phyloP scores from a whole-genome alignment of 768 basidiomycete genomes.

The Leucogyrophana mollusca region DNA sequence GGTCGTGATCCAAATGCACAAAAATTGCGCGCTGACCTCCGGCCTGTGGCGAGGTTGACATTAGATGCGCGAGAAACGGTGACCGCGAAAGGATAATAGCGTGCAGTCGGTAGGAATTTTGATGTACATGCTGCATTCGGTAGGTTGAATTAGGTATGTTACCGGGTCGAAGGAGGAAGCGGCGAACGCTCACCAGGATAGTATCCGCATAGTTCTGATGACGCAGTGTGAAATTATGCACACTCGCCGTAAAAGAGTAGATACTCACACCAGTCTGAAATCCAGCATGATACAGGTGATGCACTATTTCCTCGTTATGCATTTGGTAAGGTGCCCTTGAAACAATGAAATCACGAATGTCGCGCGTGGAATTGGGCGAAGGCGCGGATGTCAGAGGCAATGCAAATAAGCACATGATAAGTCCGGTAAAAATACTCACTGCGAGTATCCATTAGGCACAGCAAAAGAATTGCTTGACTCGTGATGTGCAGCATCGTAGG shows the following conservation, averaged over 20 bases:
- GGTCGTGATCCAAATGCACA: conserved; percentile 74
- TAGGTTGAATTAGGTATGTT: conserved; percentile 9
- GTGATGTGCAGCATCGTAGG: conserved; percentile 34
- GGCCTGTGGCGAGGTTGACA: conserved; percentile 75
- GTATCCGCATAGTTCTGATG: conserved; percentile 81
- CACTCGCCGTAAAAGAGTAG: conserved; percentile 9
- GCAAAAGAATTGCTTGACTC: conserved; percentile 31
- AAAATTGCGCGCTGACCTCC: conserved; percentile 68
- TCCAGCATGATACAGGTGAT: conserved; percentile 75
- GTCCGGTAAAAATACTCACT: conserved; percentile 42
- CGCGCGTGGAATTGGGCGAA: conserved; percentile 10
- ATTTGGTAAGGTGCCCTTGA: conserved; percentile 47
- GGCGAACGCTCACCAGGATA: conserved; percentile 54
- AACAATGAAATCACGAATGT: conserved; percentile 5
- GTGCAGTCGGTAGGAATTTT: conserved; percentile 75
- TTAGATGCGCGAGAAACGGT: conserved; percentile 83
- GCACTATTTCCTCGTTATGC: conserved; percentile 77
- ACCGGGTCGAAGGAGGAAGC: conserved; percentile 5
- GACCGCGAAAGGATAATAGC: conserved; percentile 86
- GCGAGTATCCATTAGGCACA: conserved; percentile 55
- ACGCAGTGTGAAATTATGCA: conserved; percentile 11
- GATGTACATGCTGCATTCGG: conserved; percentile 61
- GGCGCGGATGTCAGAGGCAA: conserved; percentile 4
- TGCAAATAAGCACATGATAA: conserved; percentile 5
- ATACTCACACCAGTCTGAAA: conserved; percentile 78